These are phyloP conservation scores for Leptomonas seymouri DNA, from an alignment of 208 protist genomes.

Conservation along the genomic window DNA sequence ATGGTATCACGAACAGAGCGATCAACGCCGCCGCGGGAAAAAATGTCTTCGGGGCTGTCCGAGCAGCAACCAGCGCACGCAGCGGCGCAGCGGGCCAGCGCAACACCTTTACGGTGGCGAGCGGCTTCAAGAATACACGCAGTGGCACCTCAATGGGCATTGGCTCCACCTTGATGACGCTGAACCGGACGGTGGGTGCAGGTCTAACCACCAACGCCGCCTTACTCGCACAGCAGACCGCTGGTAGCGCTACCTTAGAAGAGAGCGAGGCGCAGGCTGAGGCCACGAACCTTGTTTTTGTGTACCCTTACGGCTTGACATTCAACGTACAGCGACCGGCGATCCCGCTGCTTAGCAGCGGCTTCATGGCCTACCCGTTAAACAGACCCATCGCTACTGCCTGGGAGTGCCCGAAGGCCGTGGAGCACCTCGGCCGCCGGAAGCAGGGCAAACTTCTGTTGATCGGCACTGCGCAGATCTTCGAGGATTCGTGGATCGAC, in stretches of 20 bases:
- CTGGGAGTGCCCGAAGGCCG: constrained; percentile 73
- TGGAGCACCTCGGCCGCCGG: constrained; percentile 71
- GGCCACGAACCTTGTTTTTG: constrained; percentile 82
- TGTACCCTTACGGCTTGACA: constrained; percentile 96
- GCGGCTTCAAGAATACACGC: constrained; percentile 14
- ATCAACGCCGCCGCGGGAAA: constrained; percentile 94
- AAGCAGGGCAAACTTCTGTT: constrained; percentile 92
- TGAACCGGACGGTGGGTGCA: constrained; percentile 64
- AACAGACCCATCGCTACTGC: constrained; percentile 92
- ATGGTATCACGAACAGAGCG: constrained; percentile 95
- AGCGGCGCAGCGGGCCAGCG: neutral
- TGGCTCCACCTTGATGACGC: constrained; percentile 42
- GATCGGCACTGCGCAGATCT: constrained; percentile 87
- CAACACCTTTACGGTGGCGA: constrained; percentile 17
- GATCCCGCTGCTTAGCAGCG: constrained; percentile 94
- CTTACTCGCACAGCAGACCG: constrained; percentile 14
- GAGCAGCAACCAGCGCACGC: neutral
- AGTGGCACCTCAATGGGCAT: constrained; percentile 29
- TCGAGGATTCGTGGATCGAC: constrained; percentile 94
- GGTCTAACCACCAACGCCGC: constrained; percentile 31
- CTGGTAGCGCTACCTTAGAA: neutral
- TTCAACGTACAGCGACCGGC: constrained; percentile 94
- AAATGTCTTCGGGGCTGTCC: constrained; percentile 54
- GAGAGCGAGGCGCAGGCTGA: constrained; percentile 42
- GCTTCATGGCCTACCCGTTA: constrained; percentile 95